phyloP scores from a whole-genome alignment of 2,329 filamentous ascomycete genomes.

The Colletotrichum filicis region DNA sequence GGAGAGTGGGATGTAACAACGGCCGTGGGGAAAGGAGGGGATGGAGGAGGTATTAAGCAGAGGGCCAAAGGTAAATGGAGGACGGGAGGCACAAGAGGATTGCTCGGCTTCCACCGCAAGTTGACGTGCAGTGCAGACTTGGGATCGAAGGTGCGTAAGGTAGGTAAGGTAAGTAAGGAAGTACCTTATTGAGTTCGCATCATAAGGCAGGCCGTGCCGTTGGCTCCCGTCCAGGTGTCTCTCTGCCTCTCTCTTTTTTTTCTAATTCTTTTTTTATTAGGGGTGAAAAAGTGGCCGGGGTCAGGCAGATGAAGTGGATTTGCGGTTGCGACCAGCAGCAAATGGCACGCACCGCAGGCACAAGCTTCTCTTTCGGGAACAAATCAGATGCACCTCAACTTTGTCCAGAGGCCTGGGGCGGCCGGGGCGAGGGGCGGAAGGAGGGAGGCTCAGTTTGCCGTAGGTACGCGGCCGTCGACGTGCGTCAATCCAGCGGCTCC shows the following conservation, averaged over 20 bases:
- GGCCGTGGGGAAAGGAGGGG: not conserved
- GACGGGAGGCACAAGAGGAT: not conserved
- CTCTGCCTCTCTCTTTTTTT: not conserved
- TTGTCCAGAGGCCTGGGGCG: conserved; percentile 22
- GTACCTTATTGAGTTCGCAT: conserved; percentile 30
- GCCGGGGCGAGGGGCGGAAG: conserved; percentile 1
- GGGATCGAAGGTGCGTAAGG: not conserved
- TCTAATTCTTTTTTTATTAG: conserved; percentile 5
- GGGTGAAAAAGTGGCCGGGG: conserved; percentile 16
- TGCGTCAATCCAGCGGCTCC: conserved; percentile 5
- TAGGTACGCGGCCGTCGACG: conserved; percentile 31
- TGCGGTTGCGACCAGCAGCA: conserved; percentile 13
- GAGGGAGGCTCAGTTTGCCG: conserved; percentile 26
- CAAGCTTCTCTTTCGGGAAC: conserved; percentile 27
- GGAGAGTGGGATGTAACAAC: not conserved
- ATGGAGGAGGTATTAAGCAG: conserved; percentile 1
- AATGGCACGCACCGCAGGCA: conserved; percentile 26
- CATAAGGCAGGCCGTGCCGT: conserved; percentile 21
- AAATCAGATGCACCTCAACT: conserved; percentile 14
- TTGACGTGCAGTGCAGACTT: not conserved
- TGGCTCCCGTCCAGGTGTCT: not conserved
- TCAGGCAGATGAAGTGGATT: conserved; percentile 3
- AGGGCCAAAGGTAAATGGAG: not conserved
- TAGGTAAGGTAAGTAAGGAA: too few relatives aligned
- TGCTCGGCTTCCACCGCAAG: conserved; percentile 17